Evolutionary conservation across 441 rosid genomes (phyloP), one percentile per base, ranked within the genome.

Genomic region (Erysimum pusillum): DNA sequence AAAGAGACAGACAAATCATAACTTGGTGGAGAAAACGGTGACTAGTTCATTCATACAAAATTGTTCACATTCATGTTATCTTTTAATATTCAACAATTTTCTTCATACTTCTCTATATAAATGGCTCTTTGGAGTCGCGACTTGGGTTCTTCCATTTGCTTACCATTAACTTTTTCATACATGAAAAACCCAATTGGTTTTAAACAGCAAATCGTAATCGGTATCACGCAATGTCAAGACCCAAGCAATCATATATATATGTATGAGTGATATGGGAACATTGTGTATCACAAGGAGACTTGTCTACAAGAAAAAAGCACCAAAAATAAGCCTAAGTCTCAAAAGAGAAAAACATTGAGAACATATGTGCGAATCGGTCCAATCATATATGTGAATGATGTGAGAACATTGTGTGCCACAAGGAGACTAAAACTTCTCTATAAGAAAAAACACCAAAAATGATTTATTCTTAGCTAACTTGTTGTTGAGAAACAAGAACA

Each of bases 401-500:
- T 20, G 57, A 0, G 56, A 51, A 20, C 7, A 9, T 51, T 18
- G 12, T 22, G 31, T 44, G 32, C 57, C 14, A 51, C 13, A 51
- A 20, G 6, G 4, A 4, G 12, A 10, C 7, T 10, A 20, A n/a
- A n/a, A n/a, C n/a, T n/a, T n/a, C n/a, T n/a, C 31, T 51, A 51
- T 0, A 20, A 20, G 32, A n/a, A 52, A 52, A 10, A 22, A 22
- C 8, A 58, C 51, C 12, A 67, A 63, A 36, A 54, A 61, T 39
- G 34, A 62, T 2, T 63, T 1, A 31, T 2, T 14, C 36, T 31
- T 74, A 79, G 57, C 69, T 70, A 65, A 63, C 66, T 69, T 69
- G 79, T 75, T 79, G 79, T 52, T 75, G 79, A 36, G 79, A 80
- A 65, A 75, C 46, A 49, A 75, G 83, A 70, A 75, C 79, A 35